phyloP scores from a whole-genome alignment of 352 stramenopile species.

The Phytophthora quininea region DNA sequence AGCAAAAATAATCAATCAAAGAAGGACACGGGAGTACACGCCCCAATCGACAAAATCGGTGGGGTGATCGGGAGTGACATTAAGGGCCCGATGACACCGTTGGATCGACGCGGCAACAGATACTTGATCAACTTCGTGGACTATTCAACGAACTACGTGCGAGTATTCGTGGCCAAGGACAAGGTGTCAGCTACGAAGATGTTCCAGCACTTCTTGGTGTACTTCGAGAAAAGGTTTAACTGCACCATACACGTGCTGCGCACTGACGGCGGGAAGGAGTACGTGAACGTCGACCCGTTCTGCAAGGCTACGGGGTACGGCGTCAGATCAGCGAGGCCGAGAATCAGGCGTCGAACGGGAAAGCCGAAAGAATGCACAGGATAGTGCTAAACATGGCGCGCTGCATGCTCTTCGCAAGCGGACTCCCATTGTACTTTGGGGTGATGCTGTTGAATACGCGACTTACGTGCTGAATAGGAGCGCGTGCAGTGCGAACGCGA shows the following conservation, averaged over 20 bases:
- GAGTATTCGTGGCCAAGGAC: constrained; percentile 4
- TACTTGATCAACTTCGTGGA: constrained; percentile 18
- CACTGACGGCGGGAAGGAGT: constrained; percentile 15
- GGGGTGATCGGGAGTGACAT: constrained; percentile 5
- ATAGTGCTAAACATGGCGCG: constrained; percentile 39
- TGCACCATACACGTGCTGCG: neutral
- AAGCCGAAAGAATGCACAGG: constrained; percentile 39
- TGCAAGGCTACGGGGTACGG: constrained; percentile 15
- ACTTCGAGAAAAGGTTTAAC: neutral
- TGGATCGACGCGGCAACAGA: neutral
- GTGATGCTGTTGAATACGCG: constrained; percentile 34
- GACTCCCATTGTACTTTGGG: constrained; percentile 24
- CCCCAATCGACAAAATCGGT: constrained; percentile 4
- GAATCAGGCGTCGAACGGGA: constrained; percentile 36
- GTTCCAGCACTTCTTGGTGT: constrained; percentile 4
- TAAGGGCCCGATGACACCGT: constrained; percentile 4
- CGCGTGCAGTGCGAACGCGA: constrained; percentile 24
- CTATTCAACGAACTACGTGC: constrained; percentile 6
- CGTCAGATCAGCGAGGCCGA: constrained; percentile 28
- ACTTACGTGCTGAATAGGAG: constrained; percentile 36
- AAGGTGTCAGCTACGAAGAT: neutral
- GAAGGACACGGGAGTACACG: constrained; percentile 3
- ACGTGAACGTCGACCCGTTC: constrained; percentile 29
- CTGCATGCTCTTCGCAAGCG: constrained; percentile 32
- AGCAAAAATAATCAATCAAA: neutral